phyloP scores from a whole-genome alignment of 257 asterid species.

The Plectranthus barbatus region DNA sequence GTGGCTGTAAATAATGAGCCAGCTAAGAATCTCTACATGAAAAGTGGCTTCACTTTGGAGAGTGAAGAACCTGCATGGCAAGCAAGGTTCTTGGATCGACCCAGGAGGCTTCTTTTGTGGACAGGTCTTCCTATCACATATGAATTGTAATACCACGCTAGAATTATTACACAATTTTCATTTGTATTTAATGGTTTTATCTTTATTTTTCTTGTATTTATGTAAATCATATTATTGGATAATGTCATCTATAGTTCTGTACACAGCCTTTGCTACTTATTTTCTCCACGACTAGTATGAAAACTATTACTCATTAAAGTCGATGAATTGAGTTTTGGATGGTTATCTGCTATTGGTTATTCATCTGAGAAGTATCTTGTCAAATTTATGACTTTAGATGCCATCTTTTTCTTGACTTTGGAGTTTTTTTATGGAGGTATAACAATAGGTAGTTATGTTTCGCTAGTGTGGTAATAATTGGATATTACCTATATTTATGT shows the following conservation, averaged over 20 bases:
- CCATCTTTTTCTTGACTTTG: too few species aligned
- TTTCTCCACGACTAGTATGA: background rate
- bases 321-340: background rate
- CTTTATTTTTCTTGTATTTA: background rate
- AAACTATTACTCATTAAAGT: background rate
- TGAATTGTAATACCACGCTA: constrained; percentile 23
- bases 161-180: background rate
- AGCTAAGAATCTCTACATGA: constrained; percentile 69
- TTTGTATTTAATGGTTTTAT: background rate
- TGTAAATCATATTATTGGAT: background rate
- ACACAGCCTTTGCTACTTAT: background rate
- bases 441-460: background rate
- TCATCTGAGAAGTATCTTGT: background rate
- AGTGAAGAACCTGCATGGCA: constrained; percentile 93
- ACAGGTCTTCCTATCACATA: constrained; percentile 51
- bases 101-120: constrained; percentile 83
- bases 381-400: too few species aligned
- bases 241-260: background rate
- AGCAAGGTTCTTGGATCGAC: constrained; percentile 89
- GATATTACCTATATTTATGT: too few species aligned
- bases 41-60: constrained; percentile 75
- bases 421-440: background rate
- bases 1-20: constrained; percentile 85
- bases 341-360: background rate
- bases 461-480: background rate